Evolutionary conservation across 805 yeast genomes (phyloP), one percentile per base, ranked within the genome.

Genomic region (Tetrapisispora phaffii): DNA sequence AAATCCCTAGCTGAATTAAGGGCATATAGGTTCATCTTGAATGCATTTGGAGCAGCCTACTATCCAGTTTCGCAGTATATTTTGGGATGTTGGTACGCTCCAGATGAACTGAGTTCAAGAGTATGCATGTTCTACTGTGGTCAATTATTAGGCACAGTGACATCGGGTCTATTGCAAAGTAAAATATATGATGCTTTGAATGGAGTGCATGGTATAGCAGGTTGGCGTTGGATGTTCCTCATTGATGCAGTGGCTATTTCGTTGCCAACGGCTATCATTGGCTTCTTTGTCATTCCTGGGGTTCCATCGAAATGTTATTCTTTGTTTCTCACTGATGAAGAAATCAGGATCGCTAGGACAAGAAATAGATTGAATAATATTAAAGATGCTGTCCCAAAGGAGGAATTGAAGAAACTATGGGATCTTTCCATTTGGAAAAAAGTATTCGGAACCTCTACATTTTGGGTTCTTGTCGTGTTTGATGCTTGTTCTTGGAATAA

Each of bases 141-240:
- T 28, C 66, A 65, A 43, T 50, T 65, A 41, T 38, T 66, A 29
- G 70, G 85, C 34, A 67, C 76, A 29, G 67, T 77, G 43, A 75
- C 81, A 6, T 72, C 80, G 2, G 80, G 82, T 44, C 62, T 78
- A 38, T 61, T 79, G 42, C 79, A 78, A 39, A 55, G 65, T 35
- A 63, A 71, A 16, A 51, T 75, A 41, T 71, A 58, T 47, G 55
- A 65, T 44, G 57, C 61, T 26, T 56, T 76, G 50, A 64, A 67
- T 43, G 76, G 74, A 41, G 65, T 59, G 7, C 59, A 60, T 36
- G 81, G 80, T 2, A 55, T 72, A 23, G 68, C 71, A 6, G 75
- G 79, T 19, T 80, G 86, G 86, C 72, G 79, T 59, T 80, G 85
- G 86, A 72, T 78, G 63, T 77, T 76, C 53, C 71, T 80, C 41